Evolutionary conservation across 1,139 yeast species (phyloP).

Genomic region (Pichia sp.): DNA sequence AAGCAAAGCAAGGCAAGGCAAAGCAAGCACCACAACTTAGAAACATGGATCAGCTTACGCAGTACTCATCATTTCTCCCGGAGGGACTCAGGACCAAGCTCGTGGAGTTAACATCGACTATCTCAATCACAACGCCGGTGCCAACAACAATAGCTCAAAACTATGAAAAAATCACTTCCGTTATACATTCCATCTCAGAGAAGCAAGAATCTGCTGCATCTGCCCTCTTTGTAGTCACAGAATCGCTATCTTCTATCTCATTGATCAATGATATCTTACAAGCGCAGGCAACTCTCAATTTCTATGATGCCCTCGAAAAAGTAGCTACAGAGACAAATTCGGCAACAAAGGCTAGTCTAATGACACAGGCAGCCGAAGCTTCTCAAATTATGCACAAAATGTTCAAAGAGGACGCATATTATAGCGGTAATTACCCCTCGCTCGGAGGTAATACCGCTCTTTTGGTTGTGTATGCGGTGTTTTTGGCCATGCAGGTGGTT

Average conservation of each 20-base stretch:
- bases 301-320: conserved; percentile 29
- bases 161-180: conserved; percentile 16
- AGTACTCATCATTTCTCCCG: not conserved
- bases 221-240: conserved; percentile 23
- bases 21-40: too few species aligned
- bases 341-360: conserved; percentile 27
- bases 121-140: conserved; percentile 15
- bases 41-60: not conserved
- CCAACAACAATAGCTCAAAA: conserved; percentile 13
- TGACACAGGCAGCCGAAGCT: conserved; percentile 31
- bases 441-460: conserved; percentile 44
- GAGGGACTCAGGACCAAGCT: conserved; percentile 1
- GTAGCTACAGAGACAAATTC: conserved; percentile 36
- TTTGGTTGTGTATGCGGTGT: conserved; percentile 39
- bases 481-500: conserved; percentile 33
- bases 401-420: conserved; percentile 26
- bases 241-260: conserved; percentile 13
- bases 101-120: conserved; percentile 3
- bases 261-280: conserved; percentile 27
- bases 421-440: conserved; percentile 37
- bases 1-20: too few species aligned
- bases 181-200: conserved; percentile 9
- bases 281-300: conserved; percentile 34
- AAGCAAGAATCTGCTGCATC: conserved; percentile 6
- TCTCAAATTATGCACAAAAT: conserved; percentile 25